A percentile compares a stretch with the other conserved stretches of the same genome.
Conservation (phyloP, 768 basidiomycete genomes). For the Hebeloma cylindrosporum region DNA sequence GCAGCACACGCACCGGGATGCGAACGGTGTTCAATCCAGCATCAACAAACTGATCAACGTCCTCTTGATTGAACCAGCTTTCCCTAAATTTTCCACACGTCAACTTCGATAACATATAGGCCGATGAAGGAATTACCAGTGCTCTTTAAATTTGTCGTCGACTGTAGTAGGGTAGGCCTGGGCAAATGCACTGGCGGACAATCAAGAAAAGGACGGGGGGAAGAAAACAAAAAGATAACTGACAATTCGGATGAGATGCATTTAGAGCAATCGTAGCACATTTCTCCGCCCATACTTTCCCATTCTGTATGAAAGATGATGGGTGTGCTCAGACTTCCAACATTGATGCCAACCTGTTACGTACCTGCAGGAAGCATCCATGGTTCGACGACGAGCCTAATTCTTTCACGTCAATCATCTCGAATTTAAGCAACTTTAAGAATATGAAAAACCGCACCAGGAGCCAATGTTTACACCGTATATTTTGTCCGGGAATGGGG, state of each 20-base stretch:
- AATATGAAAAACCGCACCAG: conserved; percentile 42
- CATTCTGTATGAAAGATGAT: conserved; percentile 51
- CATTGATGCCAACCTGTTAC: background rate
- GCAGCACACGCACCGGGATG: conserved; percentile 54
- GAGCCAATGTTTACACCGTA: conserved; percentile 75
- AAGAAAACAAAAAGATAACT: conserved; percentile 11
- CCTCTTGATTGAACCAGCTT: conserved; percentile 68
- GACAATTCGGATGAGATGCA: conserved; percentile 75
- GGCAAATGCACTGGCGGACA: conserved; percentile 51
- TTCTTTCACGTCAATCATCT: too few relatives aligned
- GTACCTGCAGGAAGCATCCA: conserved; percentile 79
- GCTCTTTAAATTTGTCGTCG: conserved; percentile 55
- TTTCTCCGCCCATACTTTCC: conserved; percentile 70
- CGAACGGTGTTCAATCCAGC: conserved; percentile 75
- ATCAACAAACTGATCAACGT: conserved; percentile 53
- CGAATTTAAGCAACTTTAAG: too few relatives aligned
- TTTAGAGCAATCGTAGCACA: conserved; percentile 54
- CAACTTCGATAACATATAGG: background rate
- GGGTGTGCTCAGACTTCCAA: background rate
- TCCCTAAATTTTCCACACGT: conserved; percentile 36
- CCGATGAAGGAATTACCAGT: conserved; percentile 47
- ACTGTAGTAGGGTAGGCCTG: conserved; percentile 58
- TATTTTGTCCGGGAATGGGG: conserved; percentile 45
- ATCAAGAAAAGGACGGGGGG: background rate
- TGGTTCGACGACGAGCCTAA: conserved; percentile 75